These are phyloP conservation scores for Astrephomene gubernaculifera DNA, from an alignment of 139 green algal species.

Conservation along the genomic window DNA sequence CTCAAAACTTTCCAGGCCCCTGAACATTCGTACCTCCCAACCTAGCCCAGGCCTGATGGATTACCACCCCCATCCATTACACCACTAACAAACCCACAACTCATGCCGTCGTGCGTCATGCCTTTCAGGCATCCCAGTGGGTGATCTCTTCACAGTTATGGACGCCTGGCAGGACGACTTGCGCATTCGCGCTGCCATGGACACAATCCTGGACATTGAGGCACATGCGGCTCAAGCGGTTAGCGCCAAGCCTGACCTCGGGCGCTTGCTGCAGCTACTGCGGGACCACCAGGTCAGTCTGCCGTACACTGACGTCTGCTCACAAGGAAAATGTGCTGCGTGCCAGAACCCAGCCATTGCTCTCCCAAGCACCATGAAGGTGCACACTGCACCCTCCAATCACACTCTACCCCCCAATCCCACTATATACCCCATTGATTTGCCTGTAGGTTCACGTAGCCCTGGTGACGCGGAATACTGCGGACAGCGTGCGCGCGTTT, in stretches of 20 bases:
- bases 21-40: neutral
- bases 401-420: neutral
- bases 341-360: neutral
- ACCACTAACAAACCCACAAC: neutral
- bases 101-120: neutral
- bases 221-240: conserved; percentile 60
- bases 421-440: too few species aligned
- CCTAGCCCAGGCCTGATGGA: neutral
- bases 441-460: conserved; percentile 62
- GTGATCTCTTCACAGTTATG: conserved; percentile 84
- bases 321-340: neutral
- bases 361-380: neutral
- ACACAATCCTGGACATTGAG: conserved; percentile 80
- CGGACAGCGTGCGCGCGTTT: conserved; percentile 68
- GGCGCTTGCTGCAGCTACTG: conserved; percentile 64
- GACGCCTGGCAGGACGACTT: conserved; percentile 68
- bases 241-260: conserved; percentile 51
- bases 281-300: conserved; percentile 48
- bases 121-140: conserved; percentile 66
- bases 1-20: neutral
- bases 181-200: conserved; percentile 44
- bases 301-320: neutral
- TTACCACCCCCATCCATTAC: neutral
- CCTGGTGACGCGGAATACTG: conserved; percentile 82
- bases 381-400: neutral